phyloP scores from a whole-genome alignment of 2,329 filamentous ascomycete species.

The Dissoconium aciculare region DNA sequence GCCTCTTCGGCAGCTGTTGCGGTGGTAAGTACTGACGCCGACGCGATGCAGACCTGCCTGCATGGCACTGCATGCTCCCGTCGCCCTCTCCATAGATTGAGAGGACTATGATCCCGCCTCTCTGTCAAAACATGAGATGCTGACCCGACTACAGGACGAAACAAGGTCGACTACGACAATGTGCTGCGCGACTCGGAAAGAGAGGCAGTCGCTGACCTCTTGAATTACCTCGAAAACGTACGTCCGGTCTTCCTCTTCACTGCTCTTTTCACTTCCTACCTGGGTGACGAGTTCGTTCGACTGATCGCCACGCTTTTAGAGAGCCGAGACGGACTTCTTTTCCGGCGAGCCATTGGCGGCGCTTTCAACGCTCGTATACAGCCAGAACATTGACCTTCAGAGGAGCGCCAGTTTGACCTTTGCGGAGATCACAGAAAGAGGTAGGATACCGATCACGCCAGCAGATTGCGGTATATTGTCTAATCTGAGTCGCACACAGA shows the following conservation, averaged over 20 bases:
- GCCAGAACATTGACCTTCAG: constrained; percentile 95
- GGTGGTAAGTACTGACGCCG: constrained; percentile 14
- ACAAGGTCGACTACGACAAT: constrained; percentile 31
- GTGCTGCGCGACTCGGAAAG: constrained; percentile 81
- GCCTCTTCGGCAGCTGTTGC: constrained; percentile 21
- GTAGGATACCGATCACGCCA: constrained; percentile 35
- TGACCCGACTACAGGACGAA: constrained; percentile 25
- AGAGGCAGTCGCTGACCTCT: constrained; percentile 86
- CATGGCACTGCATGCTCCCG: no score
- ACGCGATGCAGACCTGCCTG: no score
- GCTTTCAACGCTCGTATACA: constrained; percentile 90
- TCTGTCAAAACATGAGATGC: no score
- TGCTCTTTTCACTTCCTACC: constrained; percentile 1
- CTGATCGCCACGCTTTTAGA: no score
- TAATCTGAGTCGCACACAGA: no score
- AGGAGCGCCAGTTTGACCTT: constrained; percentile 95
- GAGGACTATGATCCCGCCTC: no score
- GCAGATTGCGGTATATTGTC: no score
- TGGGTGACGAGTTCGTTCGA: not conserved
- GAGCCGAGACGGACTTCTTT: constrained; percentile 96
- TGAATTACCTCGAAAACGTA: constrained; percentile 95
- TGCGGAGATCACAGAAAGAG: constrained; percentile 96
- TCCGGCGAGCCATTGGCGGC: constrained; percentile 86
- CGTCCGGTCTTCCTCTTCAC: constrained; percentile 21
- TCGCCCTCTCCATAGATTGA: no score